Evolutionary conservation across 768 basidiomycete genomes (phyloP), one percentile per base, ranked within the genome.

Genomic region (Suillus alpinus): DNA sequence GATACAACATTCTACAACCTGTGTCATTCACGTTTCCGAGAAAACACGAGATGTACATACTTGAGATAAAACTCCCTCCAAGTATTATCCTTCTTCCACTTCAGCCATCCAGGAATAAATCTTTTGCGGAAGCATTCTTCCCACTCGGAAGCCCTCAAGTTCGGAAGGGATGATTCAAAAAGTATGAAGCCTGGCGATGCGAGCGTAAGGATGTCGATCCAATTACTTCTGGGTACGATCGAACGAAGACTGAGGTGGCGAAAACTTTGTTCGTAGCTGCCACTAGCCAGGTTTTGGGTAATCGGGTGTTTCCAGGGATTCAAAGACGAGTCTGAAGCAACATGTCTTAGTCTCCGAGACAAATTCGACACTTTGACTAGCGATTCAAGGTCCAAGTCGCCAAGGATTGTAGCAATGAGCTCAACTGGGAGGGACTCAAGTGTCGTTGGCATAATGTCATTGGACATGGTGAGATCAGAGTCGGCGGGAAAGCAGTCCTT

Each of bases 221-320:
- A 93, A 68, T 92, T 93, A 58, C 88, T 85, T 50, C 87, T 79
- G 4, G 91, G 91, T 1, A 92, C 86, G 39, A 75, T 84, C 37
- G 75, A 75, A 36, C 84, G 84, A 36, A 88, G 81, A 65, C 87
- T 83, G 29, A 93, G 80, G 63, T 86, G 81, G 62, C 75, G 80
- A 56, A 92, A 70, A 31, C 76, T 71, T 7, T 69, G 69, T 58
- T 86, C 84, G 64, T 88, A 87, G 31, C 69, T 62, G 34, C 71
- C 69, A 16, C 72, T 71, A 29, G 71, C 75, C 26, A 93, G 79
- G 63, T 78, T 83, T 32, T 81, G 81, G 26, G 86, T 72, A 64
- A 92, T 91, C 2, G 91, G 88, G 16, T 74, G 76, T 57, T 89
- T 81, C 91, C 92, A 92, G 18, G 87, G 89, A 67, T 92, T 92